These are phyloP conservation scores for Xylariomycetidae sp. DNA, from an alignment of 2,329 filamentous ascomycete genomes.

Conservation along the genomic window DNA sequence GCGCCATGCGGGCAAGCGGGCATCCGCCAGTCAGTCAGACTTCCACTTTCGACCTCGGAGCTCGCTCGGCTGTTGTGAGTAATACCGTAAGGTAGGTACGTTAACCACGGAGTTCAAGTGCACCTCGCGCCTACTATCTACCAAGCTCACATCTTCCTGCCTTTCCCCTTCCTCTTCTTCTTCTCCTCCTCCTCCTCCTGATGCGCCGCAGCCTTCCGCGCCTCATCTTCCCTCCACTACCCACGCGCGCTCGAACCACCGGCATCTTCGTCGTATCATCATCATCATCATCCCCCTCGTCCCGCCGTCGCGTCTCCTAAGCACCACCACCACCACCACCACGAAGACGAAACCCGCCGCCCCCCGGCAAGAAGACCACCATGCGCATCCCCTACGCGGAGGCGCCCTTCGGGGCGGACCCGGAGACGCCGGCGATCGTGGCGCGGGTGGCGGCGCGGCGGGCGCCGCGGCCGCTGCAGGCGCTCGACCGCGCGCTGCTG, in stretches of 20 bases:
- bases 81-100: no score
- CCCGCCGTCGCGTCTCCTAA: neutral
- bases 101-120: no score
- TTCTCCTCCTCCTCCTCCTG: neutral
- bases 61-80: no score
- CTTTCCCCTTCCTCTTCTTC: no score
- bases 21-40: neutral
- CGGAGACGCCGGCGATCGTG: conserved; percentile 48
- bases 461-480: conserved; percentile 61
- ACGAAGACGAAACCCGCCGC: neutral
- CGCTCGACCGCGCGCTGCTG: conserved; percentile 70
- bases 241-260: no score
- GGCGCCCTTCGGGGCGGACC: no score
- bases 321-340: neutral
- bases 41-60: neutral
- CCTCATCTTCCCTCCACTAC: neutral
- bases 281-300: no score
- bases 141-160: no score
- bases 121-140: no score
- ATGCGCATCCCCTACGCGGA: conserved; percentile 66
- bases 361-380: no score
- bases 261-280: no score
- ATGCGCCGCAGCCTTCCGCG: neutral
- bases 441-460: conserved; percentile 60
- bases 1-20: no score